Evolutionary conservation across 345 rosid species (phyloP), one percentile per base, ranked within the genome.

Genomic region (Eucalyptus polyanthemos): DNA sequence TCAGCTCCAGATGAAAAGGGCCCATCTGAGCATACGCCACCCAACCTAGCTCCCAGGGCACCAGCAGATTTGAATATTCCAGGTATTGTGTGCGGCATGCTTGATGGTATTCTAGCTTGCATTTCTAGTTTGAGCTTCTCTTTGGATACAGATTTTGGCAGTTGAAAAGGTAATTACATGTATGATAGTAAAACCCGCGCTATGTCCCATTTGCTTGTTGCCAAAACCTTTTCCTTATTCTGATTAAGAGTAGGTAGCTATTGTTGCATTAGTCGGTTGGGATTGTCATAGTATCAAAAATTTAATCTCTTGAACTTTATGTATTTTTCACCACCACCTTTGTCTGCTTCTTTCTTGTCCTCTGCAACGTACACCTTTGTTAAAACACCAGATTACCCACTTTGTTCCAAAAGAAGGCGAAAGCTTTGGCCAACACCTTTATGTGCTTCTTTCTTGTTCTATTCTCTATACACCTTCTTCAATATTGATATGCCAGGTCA

Each of bases 31-130:
- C 91, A 93, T 90, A 47, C 29, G 58, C 89, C 93, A 87, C 95
- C 95, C 50, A 25, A 90, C 56, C 86, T 87, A 88, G 87, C 93
- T 87, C 94, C 98, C n/a, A 88, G 37, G 58, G 91, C 86, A 86
- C 87, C 93, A 12, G 87, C 90, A 42, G 89, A 34, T 83, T 86
- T 88, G 91, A 76, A 40, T 76, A 40, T 76, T 37, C 85, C 85
- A 40, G 85, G 85, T 76, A 76, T 12, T 11, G 85, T 76, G 24
- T 76, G 85, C 6, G 7, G 47, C 47, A 76, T 15, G 21, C 42
- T 53, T 86, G 88, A 53, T 86, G 45, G 42, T 42, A 53, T 86
- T 31, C 67, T 86, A 53, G 40, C 47, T 86, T 86, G 49, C 19
- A 34, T 86, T 31, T 53, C 65, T 50, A 31, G 22, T 53, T 15